Conservation (phyloP, 305 asterid genomes). For the Ilex paraguariensis region DNA sequence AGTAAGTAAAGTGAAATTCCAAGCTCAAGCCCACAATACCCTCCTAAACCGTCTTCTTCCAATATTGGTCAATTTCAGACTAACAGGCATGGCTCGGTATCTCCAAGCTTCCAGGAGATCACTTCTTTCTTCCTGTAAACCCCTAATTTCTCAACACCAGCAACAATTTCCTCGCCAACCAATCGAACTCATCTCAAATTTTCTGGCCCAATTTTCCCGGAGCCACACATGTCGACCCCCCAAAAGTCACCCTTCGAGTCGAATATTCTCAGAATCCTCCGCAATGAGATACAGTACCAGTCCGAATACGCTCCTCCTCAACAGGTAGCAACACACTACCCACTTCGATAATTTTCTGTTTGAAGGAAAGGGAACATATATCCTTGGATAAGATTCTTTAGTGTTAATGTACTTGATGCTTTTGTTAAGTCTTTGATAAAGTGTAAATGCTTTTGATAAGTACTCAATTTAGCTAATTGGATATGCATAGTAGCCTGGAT, state of each 20-base stretch:
- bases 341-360: too few species aligned
- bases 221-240: slow-evolving; percentile 3
- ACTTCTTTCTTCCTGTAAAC: neutral
- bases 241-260: slow-evolving; percentile 26
- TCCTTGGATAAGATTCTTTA: too few species aligned
- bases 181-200: neutral
- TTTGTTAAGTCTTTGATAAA: too few species aligned
- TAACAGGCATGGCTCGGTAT: neutral
- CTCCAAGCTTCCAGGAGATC: slow-evolving; percentile 2
- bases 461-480: too few species aligned
- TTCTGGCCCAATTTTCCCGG: slow-evolving; percentile 3
- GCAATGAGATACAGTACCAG: slow-evolving; percentile 39
- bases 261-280: slow-evolving; percentile 32
- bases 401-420: too few species aligned
- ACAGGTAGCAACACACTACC: slow-evolving; percentile 19
- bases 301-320: slow-evolving; percentile 41
- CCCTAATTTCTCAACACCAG: neutral
- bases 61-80: neutral
- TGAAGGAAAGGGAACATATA: too few species aligned
- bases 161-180: neutral
- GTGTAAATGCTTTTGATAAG: too few species aligned
- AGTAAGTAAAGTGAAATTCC: too few species aligned
- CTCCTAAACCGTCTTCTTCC: neutral
- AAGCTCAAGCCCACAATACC: too few species aligned
- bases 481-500: too few species aligned